These are phyloP conservation scores for Acorus gramineus DNA, from an alignment of 106 monocot genomes.

Conservation along the genomic window DNA sequence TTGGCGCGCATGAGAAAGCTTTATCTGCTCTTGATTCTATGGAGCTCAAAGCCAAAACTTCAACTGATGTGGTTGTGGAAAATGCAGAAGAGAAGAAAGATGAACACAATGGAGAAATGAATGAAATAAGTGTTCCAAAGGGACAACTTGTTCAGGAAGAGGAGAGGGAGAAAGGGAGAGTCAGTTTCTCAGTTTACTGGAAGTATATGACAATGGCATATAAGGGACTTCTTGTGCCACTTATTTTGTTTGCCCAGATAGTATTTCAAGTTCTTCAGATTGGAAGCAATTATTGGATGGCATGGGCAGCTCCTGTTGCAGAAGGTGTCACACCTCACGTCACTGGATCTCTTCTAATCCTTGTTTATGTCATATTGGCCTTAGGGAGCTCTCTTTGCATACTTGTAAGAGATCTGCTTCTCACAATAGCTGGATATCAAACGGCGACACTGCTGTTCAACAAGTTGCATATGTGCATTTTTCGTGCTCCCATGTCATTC, in stretches of 20 bases:
- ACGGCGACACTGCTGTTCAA: conserved; percentile 71
- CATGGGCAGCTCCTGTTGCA: conserved; percentile 68
- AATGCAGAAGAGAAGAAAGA: conserved; percentile 15
- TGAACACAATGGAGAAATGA: conserved; percentile 25
- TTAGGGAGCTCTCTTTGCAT: conserved; percentile 62
- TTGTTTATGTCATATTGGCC: conserved; percentile 70
- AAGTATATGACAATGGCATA: conserved; percentile 67
- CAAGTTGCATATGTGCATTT: conserved; percentile 67
- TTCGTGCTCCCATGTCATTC: conserved; percentile 89
- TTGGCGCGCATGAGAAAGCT: too few relatives aligned
- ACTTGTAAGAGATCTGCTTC: conserved; percentile 48
- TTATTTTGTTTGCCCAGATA: conserved; percentile 60
- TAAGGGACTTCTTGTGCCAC: conserved; percentile 60
- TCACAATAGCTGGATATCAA: conserved; percentile 56
- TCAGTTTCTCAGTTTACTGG: conserved; percentile 91
- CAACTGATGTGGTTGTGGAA: too few relatives aligned
- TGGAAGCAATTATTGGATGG: conserved; percentile 91
- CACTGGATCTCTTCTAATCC: conserved; percentile 32
- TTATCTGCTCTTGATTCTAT: too few relatives aligned
- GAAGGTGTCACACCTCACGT: conserved; percentile 54
- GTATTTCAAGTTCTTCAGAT: conserved; percentile 69
- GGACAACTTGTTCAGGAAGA: conserved; percentile 85
- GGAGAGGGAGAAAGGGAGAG: conserved; percentile 93
- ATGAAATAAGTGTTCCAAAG: conserved; percentile 26
- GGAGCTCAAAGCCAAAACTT: too few relatives aligned